phyloP scores from a whole-genome alignment of 2,329 filamentous ascomycete species.

The Penicillium sp. region DNA sequence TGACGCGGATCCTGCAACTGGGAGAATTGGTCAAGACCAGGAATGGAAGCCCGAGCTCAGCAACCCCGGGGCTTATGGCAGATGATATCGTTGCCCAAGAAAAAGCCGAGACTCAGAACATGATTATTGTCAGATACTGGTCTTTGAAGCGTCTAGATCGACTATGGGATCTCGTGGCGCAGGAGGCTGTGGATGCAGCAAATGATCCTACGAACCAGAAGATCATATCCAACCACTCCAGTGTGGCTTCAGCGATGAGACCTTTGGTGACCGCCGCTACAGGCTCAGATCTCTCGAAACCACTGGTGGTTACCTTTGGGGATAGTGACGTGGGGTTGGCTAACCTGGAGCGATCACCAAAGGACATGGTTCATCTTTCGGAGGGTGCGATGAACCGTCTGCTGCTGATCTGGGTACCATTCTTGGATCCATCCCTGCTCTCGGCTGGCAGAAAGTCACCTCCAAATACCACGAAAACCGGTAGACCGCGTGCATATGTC shows the following conservation, averaged over 20 bases:
- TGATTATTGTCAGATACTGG: slow-evolving; percentile 48
- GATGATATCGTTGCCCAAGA: slow-evolving; percentile 42
- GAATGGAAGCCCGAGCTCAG: slow-evolving; percentile 17
- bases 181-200: slow-evolving; percentile 35
- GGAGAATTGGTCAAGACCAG: slow-evolving; percentile 35
- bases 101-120: slow-evolving; percentile 45
- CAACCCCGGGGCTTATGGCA: slow-evolving; percentile 11
- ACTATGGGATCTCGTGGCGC: slow-evolving; percentile 39
- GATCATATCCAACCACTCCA: slow-evolving; percentile 20
- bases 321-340: slow-evolving; percentile 36
- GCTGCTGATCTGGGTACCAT: slow-evolving; percentile 26
- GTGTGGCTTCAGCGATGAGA: slow-evolving; percentile 12
- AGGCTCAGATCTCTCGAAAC: slow-evolving; percentile 24
- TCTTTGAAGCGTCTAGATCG: slow-evolving; percentile 40
- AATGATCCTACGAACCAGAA: slow-evolving; percentile 20
- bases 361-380: slow-evolving; percentile 42
- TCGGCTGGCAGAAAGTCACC: slow-evolving; percentile 6
- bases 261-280: slow-evolving; percentile 17
- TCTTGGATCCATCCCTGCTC: slow-evolving; percentile 26
- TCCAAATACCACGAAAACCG: background rate
- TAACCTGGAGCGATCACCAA: slow-evolving; percentile 37
- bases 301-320: slow-evolving; percentile 34
- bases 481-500: slow-evolving; percentile 18
- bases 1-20: slow-evolving; percentile 43
- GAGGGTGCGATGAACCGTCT: slow-evolving; percentile 37